These are phyloP conservation scores for Salvia miltiorrhiza DNA, from an alignment of 257 asterid genomes.

Conservation along the genomic window DNA sequence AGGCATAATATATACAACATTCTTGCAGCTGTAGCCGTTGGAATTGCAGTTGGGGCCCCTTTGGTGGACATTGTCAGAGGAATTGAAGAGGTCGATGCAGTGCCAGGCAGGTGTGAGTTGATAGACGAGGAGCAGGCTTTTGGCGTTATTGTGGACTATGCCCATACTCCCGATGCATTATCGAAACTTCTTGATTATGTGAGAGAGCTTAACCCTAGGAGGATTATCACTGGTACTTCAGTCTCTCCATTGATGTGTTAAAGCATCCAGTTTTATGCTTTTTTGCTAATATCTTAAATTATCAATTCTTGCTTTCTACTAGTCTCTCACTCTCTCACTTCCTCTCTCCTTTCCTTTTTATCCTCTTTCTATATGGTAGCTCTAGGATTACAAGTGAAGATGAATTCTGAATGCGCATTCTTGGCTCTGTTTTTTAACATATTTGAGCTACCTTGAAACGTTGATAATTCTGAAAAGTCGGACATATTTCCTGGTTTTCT, in stretches of 20 bases:
- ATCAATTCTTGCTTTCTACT: neutral
- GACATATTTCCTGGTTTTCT: neutral
- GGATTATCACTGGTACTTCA: constrained; percentile 75
- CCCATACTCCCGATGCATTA: constrained; percentile 78
- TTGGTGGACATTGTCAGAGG: constrained; percentile 97
- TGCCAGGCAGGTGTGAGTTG: constrained; percentile 94
- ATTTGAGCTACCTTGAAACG: neutral
- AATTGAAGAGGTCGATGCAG: constrained; percentile 93
- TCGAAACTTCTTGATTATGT: constrained; percentile 84
- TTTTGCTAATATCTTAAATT: neutral
- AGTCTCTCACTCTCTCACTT: neutral
- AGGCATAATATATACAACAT: constrained; percentile 88
- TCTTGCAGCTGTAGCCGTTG: constrained; percentile 85
- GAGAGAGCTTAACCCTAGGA: constrained; percentile 77
- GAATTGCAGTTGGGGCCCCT: constrained; percentile 95
- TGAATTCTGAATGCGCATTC: neutral
- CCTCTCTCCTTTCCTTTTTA: neutral
- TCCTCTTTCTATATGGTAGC: neutral
- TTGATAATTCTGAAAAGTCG: neutral
- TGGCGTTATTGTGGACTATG: constrained; percentile 87
- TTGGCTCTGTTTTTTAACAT: neutral
- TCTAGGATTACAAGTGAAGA: neutral
- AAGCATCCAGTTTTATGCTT: neutral
- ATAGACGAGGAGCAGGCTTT: constrained; percentile 97
- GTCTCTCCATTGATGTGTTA: neutral